Conservation (phyloP, 768 basidiomycete species). For the Tulasnella sp. region DNA sequence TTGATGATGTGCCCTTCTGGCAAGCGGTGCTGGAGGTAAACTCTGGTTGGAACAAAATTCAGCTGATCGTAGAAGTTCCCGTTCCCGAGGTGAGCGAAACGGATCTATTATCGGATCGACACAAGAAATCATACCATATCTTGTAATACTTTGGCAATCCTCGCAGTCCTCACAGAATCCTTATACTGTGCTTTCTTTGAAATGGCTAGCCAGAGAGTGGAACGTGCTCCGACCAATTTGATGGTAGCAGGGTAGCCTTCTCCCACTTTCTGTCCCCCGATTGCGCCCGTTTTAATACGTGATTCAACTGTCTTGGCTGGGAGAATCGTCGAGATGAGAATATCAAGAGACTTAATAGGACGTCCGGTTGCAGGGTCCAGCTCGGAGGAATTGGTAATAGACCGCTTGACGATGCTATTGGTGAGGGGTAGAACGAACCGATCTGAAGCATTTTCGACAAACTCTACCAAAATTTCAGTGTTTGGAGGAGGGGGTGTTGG, state of each 20-base stretch:
- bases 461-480: constrained; percentile 29
- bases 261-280: not conserved
- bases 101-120: not conserved
- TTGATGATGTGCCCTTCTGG: constrained; percentile 17
- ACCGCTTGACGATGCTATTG: constrained; percentile 18
- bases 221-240: not conserved
- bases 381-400: not conserved
- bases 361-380: not conserved
- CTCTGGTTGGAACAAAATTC: constrained; percentile 1
- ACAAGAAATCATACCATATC: not conserved
- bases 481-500: not conserved
- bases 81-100: not conserved
- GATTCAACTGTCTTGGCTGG: not conserved
- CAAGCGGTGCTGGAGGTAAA: constrained; percentile 16
- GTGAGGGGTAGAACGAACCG: constrained; percentile 27
- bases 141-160: not conserved
- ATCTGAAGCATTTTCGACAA: constrained; percentile 28
- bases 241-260: constrained; percentile 13
- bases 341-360: not conserved
- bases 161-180: not conserved
- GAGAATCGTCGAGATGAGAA: constrained; percentile 13
- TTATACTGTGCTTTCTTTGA: not conserved
- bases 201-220: constrained; percentile 13
- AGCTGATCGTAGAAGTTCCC: not conserved
- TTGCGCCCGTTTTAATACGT: not conserved